These are phyloP conservation scores for Mytilinidion resinicola DNA, from an alignment of 495 filamentous ascomycete species.

Conservation along the genomic window DNA sequence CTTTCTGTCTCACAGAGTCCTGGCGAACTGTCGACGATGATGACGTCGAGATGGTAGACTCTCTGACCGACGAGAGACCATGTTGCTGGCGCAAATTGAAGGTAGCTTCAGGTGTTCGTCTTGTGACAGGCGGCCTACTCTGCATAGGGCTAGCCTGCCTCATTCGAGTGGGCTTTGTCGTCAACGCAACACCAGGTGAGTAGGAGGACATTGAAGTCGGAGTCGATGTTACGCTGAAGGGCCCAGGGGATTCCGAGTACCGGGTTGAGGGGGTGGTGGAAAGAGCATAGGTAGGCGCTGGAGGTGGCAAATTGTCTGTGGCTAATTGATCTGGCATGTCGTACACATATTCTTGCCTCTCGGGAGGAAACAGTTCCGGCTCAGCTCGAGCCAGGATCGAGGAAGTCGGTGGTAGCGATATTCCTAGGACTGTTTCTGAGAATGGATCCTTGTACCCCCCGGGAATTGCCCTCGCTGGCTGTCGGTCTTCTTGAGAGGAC, in stretches of 20 bases:
- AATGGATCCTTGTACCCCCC: constrained; percentile 24
- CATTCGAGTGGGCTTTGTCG: constrained; percentile 52
- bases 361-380: constrained; percentile 4
- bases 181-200: constrained; percentile 71
- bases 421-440: constrained; percentile 33
- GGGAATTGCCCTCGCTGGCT: constrained; percentile 15
- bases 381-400: constrained; percentile 11
- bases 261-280: constrained; percentile 76
- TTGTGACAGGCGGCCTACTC: constrained; percentile 62
- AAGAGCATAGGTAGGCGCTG: constrained; percentile 28
- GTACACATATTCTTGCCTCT: constrained; percentile 5
- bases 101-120: constrained; percentile 51
- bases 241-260: constrained; percentile 85
- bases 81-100: constrained; percentile 43
- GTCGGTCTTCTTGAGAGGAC: constrained; percentile 22
- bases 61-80: constrained; percentile 59
- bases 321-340: constrained; percentile 4
- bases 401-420: constrained; percentile 33
- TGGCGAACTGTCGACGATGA: constrained; percentile 35
- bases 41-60: constrained; percentile 44
- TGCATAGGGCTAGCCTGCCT: constrained; percentile 60
- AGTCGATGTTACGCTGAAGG: constrained; percentile 86
- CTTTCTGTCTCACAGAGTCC: constrained; percentile 42
- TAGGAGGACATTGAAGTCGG: constrained; percentile 96
- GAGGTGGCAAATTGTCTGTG: constrained; percentile 29